Evolutionary conservation across 371 early-diverging fungal species (phyloP).

Genomic region (Funneliformis caledonium): DNA sequence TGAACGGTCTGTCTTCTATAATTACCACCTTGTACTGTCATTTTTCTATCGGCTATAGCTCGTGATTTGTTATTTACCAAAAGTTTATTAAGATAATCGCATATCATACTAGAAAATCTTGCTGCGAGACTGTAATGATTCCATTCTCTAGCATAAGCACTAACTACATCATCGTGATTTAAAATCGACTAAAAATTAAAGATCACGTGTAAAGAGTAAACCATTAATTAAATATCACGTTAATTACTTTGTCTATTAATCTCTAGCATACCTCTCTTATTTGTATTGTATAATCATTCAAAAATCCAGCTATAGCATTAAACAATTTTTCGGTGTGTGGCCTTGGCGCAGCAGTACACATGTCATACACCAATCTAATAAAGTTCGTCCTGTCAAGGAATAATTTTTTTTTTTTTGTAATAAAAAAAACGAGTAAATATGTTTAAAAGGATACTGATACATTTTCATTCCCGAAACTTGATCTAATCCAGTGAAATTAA

Average conservation of each 20-base stretch:
- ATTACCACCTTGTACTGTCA: constrained; percentile 54
- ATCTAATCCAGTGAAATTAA: constrained; percentile 40
- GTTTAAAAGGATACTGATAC: constrained; percentile 35
- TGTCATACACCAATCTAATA: constrained; percentile 61
- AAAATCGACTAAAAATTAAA: constrained; percentile 55
- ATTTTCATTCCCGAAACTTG: constrained; percentile 41
- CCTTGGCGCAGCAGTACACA: constrained; percentile 80
- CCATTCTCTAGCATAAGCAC: constrained; percentile 77
- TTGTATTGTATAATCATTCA: constrained; percentile 60
- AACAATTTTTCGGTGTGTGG: constrained; percentile 75
- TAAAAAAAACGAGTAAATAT: neutral
- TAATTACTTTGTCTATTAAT: neutral
- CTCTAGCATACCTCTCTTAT: constrained; percentile 57
- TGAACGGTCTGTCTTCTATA: constrained; percentile 71
- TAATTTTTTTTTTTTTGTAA: neutral
- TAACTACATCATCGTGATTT: constrained; percentile 69
- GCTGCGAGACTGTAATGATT: constrained; percentile 70
- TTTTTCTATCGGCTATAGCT: constrained; percentile 48
- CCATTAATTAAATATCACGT: neutral
- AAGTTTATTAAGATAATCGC: constrained; percentile 77
- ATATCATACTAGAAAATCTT: constrained; percentile 64
- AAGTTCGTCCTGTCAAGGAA: neutral
- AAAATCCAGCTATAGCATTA: constrained; percentile 69
- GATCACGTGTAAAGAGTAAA: neutral
- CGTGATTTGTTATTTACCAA: constrained; percentile 45